These are phyloP conservation scores for Colletotrichum truncatum DNA, from an alignment of 2,329 filamentous ascomycete genomes.

Conservation along the genomic window DNA sequence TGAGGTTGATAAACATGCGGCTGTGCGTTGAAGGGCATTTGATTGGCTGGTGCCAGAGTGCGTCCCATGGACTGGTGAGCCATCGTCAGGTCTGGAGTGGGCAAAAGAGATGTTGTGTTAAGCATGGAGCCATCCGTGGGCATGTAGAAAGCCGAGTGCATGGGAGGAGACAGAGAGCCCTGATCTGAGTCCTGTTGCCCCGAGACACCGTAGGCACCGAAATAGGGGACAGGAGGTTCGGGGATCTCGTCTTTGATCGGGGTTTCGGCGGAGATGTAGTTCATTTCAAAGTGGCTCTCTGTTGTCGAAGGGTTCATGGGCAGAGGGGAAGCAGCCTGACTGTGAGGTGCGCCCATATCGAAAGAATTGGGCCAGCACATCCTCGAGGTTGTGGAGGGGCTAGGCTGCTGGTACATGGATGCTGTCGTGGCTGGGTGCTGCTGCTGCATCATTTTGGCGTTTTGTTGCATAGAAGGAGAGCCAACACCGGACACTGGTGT, in stretches of 20 bases:
- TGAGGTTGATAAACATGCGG: not conserved
- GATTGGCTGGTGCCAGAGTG: not conserved
- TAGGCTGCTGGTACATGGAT: constrained; percentile 50
- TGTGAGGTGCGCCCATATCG: constrained; percentile 50
- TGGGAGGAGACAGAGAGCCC: constrained; percentile 16
- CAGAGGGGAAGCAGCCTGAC: constrained; percentile 57
- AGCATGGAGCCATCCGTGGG: not conserved
- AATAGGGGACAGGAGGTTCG: constrained; percentile 46
- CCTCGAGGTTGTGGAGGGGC: constrained; percentile 56
- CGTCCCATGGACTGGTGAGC: not conserved
- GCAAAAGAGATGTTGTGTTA: not conserved
- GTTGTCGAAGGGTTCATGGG: constrained; percentile 45
- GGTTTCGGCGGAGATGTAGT: constrained; percentile 46
- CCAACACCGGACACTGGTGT: constrained; percentile 61
- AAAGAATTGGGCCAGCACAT: constrained; percentile 56
- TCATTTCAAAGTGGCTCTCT: constrained; percentile 49
- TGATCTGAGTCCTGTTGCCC: constrained; percentile 13
- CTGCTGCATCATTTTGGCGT: constrained; percentile 49
- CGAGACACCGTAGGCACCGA: constrained; percentile 47
- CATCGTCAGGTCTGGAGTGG: constrained; percentile 14
- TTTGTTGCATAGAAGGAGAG: constrained; percentile 58
- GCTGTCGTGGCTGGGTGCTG: constrained; percentile 49
- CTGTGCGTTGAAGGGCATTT: constrained; percentile 9
- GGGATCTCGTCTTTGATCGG: constrained; percentile 44
- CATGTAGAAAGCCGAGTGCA: constrained; percentile 2